Percentiles rank a stretch among this genome's conserved stretches.
phyloP scores from a whole-genome alignment of 495 filamentous ascomycete species.

The Podospora australis region DNA sequence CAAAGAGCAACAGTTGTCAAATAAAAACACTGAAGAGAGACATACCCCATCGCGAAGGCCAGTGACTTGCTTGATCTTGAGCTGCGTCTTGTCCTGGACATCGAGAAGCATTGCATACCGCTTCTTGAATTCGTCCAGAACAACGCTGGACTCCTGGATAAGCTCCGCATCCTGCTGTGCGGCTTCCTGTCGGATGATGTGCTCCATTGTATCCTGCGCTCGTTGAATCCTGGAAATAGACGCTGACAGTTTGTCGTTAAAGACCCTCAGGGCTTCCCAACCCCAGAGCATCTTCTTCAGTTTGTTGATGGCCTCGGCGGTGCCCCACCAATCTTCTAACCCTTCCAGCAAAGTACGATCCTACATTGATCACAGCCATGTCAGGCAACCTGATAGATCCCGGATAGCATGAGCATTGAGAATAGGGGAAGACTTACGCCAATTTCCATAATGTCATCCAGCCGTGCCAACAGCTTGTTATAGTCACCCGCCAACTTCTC shows the following conservation, averaged over 20 bases:
- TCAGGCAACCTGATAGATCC: not conserved
- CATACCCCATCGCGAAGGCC: slow-evolving; percentile 12
- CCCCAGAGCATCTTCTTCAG: slow-evolving; percentile 18
- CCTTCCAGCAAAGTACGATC: slow-evolving; percentile 12
- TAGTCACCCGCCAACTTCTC: slow-evolving; percentile 11
- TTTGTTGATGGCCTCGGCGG: slow-evolving; percentile 15
- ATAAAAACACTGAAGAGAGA: too few species aligned
- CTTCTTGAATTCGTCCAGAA: slow-evolving; percentile 14
- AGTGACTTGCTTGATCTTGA: slow-evolving; percentile 19
- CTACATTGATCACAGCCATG: not conserved
- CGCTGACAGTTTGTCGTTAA: slow-evolving; percentile 13
- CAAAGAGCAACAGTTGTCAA: too few species aligned
- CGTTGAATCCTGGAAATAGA: slow-evolving; percentile 12
- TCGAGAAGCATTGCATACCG: slow-evolving; percentile 12
- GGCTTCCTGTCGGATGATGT: slow-evolving; percentile 11
- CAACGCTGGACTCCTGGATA: slow-evolving; percentile 11
- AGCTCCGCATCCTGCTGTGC: slow-evolving; percentile 11
- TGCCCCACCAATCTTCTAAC: slow-evolving; percentile 12
- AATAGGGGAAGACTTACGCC: slow-evolving; percentile 3
- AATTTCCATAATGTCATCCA: slow-evolving; percentile 14
- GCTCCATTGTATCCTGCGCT: slow-evolving; percentile 11
- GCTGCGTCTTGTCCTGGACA: slow-evolving; percentile 11
- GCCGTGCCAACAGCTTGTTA: slow-evolving; percentile 2
- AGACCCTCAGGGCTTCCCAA: slow-evolving; percentile 13
- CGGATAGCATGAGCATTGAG: not conserved